These are phyloP conservation scores for Malus hybrid DNA, from an alignment of 331 rosid genomes.

Conservation along the genomic window DNA sequence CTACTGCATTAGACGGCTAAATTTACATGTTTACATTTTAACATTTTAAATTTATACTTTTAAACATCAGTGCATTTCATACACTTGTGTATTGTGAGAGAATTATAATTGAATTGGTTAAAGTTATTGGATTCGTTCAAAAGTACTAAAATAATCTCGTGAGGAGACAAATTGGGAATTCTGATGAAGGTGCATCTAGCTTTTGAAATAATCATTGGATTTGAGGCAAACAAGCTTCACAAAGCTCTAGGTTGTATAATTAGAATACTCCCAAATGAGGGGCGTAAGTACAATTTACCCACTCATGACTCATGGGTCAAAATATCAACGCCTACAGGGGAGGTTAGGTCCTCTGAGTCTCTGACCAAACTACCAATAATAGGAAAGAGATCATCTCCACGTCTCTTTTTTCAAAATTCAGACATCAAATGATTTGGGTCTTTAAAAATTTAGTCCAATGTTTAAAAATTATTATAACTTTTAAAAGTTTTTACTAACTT, in stretches of 20 bases:
- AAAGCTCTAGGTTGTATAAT: not conserved
- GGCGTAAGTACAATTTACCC: not conserved
- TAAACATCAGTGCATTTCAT: not conserved
- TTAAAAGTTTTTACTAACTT: too few relatives aligned
- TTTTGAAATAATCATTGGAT: not conserved
- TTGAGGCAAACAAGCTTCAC: not conserved
- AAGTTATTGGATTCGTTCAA: not conserved
- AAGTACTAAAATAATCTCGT: not conserved
- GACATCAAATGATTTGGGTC: rapidly evolving
- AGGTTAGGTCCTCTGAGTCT: not conserved
- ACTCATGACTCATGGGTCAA: not conserved
- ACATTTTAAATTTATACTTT: too few relatives aligned
- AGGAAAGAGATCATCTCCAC: too few relatives aligned
- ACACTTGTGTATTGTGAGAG: too few relatives aligned
- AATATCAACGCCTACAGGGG: not conserved
- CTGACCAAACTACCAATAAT: too few relatives aligned
- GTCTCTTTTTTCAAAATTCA: rapidly evolving
- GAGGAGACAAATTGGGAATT: not conserved
- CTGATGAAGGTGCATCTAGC: not conserved
- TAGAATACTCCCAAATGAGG: not conserved
- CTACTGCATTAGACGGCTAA: not conserved
- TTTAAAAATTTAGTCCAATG: too few relatives aligned
- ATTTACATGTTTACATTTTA: too few relatives aligned
- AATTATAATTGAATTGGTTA: not conserved
- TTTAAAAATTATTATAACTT: too few relatives aligned